These are phyloP conservation scores for Termitomyces sp. DNA, from an alignment of 768 basidiomycete genomes.

Conservation along the genomic window DNA sequence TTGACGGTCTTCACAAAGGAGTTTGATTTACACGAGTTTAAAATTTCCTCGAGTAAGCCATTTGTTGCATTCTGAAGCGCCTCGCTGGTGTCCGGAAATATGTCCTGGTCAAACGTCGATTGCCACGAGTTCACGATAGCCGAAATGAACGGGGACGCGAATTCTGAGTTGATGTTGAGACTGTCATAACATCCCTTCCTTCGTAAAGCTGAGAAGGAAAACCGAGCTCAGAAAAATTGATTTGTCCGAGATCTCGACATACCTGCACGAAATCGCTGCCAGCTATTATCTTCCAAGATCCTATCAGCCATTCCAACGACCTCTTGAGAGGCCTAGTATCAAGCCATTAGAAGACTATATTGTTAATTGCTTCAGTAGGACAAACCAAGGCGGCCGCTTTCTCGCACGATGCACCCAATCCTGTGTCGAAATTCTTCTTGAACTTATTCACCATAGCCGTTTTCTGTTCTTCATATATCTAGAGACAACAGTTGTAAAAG, in stretches of 20 bases:
- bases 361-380: no score
- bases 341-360: neutral
- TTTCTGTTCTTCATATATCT: no score
- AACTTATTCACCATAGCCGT: no score
- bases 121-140: neutral
- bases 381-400: no score
- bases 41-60: neutral
- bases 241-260: neutral
- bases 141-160: neutral
- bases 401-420: no score
- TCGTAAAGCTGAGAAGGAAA: neutral
- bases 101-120: neutral
- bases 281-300: neutral
- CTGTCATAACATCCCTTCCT: neutral
- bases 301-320: neutral
- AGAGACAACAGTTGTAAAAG: neutral
- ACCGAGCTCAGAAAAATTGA: neutral
- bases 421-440: no score
- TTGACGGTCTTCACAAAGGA: neutral
- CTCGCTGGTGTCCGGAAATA: neutral
- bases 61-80: neutral
- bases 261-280: conserved; percentile 6
- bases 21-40: neutral
- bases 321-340: neutral
- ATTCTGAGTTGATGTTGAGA: neutral